Evolutionary conservation across 352 stramenopile species (phyloP).

Genomic region (Phytophthora meadii): DNA sequence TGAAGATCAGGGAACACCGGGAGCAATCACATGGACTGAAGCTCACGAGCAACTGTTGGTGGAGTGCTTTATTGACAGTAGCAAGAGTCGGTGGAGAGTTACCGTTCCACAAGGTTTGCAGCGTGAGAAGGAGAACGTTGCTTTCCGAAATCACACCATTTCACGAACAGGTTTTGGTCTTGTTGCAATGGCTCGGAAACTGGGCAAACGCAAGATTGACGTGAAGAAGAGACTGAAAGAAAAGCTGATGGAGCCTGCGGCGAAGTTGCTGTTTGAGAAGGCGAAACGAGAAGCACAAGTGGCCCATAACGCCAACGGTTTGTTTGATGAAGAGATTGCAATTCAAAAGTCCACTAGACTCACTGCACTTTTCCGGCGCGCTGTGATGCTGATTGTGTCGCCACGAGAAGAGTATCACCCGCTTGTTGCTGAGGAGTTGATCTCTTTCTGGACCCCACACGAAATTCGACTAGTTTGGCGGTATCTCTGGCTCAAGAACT

Average conservation of each 20-base stretch:
- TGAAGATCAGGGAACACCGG: constrained; percentile 17
- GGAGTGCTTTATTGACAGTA: constrained; percentile 75
- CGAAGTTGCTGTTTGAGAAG: constrained; percentile 61
- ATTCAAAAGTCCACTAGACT: constrained; percentile 65
- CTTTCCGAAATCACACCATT: constrained; percentile 69
- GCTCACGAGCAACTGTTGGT: constrained; percentile 64
- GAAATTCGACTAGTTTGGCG: constrained; percentile 85
- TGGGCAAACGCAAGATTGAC: constrained; percentile 76
- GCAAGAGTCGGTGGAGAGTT: constrained; percentile 69
- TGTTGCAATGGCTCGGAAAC: constrained; percentile 65
- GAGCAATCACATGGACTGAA: constrained; percentile 58
- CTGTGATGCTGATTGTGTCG: constrained; percentile 84
- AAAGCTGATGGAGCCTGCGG: constrained; percentile 62
- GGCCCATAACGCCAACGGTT: constrained; percentile 47
- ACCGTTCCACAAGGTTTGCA: constrained; percentile 67
- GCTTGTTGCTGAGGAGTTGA: constrained; percentile 81
- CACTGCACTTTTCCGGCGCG: constrained; percentile 77
- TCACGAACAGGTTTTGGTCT: constrained; percentile 68
- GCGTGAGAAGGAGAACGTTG: constrained; percentile 56
- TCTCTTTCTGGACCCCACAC: constrained; percentile 76
- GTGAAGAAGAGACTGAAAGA: constrained; percentile 84
- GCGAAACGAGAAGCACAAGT: constrained; percentile 63
- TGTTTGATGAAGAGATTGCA: constrained; percentile 73
- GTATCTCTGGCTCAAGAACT: constrained; percentile 87
- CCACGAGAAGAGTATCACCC: constrained; percentile 78